Evolutionary conservation across 1,284 basidiomycete genomes (phyloP), one percentile per base, ranked within the genome.

Genomic region (Papiliotrema fonsecae): DNA sequence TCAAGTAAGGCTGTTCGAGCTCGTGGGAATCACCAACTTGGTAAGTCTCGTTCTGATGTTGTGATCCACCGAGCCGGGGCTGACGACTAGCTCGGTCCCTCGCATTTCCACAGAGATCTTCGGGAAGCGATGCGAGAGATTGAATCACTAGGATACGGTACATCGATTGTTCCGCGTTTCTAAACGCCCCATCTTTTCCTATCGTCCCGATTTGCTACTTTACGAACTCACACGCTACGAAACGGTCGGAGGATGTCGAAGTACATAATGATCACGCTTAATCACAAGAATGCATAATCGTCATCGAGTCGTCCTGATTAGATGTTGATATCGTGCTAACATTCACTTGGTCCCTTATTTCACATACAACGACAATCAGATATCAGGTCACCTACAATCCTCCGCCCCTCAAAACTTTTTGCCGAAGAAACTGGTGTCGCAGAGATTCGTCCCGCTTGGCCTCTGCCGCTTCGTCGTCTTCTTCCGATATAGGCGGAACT

Each of bases 81-180:
- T 41, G 13, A 87, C 30, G n/a, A 76, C 6, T 71, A 88, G 50
- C 70, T 90, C 5, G 86, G 87, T 1, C 75, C 77, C 19, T 79
- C 82, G 49, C 81, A 83, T 10, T 86, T 91, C 73, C 82, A 84
- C 51, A 78, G 81, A 47, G 86, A 82, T 55, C 82, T 90, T 4
- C 52, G 64, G 14, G 60, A 61, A 7, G 69, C 72, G 1, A 70
- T 74, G 64, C 48, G 45, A 10, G 67, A 68, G 43, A 57, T 71
- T 28, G 70, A 72, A 55, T 57, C 48, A 22, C 53, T 72, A 26
- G 69, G 69, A 4, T 72, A 62, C 42, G 67, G 69, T 3, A 61
- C 55, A 2, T 61, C 56, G 45, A 40, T 60, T 25, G 45, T 61
- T 14, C 51, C 58, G 13, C 43, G 57, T 16, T 62, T 49, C 35